phyloP scores from a whole-genome alignment of 768 basidiomycete species.

The Grammothele lineata region DNA sequence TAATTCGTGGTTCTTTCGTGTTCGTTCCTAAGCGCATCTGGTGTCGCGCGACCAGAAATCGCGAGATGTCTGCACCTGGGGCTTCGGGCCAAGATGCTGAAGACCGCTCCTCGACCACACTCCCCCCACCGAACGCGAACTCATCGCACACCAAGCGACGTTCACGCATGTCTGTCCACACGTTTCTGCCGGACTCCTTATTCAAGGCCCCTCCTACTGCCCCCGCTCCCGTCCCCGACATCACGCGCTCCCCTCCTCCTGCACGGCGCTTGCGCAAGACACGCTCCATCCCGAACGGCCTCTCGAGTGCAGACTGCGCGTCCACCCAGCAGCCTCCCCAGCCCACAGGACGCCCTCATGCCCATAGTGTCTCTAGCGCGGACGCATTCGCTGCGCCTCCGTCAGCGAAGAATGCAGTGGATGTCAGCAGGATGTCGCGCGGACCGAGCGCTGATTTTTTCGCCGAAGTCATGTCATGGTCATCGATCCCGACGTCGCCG shows the following conservation, averaged over 20 bases:
- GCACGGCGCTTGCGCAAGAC: slow-evolving; percentile 66
- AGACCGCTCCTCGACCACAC: slow-evolving; percentile 26
- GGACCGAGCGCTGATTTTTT: slow-evolving; percentile 49
- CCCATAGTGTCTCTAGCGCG: slow-evolving; percentile 73
- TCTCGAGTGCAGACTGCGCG: slow-evolving; percentile 22
- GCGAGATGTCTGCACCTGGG: slow-evolving; percentile 58
- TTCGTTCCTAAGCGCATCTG: background rate
- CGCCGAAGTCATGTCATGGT: slow-evolving; percentile 63
- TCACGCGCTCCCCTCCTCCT: slow-evolving; percentile 28
- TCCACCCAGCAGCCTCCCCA: slow-evolving; percentile 16
- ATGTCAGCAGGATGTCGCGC: slow-evolving; percentile 12
- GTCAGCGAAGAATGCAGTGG: slow-evolving; percentile 21
- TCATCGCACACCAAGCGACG: slow-evolving; percentile 38
- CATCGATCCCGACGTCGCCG: slow-evolving; percentile 34
- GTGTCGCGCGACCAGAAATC: slow-evolving; percentile 37
- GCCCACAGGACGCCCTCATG: slow-evolving; percentile 57
- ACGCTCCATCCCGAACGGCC: slow-evolving; percentile 63
- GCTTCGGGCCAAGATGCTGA: slow-evolving; percentile 48
- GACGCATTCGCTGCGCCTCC: slow-evolving; percentile 47
- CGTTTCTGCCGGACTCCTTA: slow-evolving; percentile 45
- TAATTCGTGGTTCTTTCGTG: background rate
- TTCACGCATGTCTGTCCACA: slow-evolving; percentile 68
- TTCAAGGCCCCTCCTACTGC: slow-evolving; percentile 36
- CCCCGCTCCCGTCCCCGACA: slow-evolving; percentile 14
- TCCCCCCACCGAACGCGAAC: background rate